These are phyloP conservation scores for Penicillium macrosclerotiorum DNA, from an alignment of 495 filamentous ascomycete species.

Conservation along the genomic window DNA sequence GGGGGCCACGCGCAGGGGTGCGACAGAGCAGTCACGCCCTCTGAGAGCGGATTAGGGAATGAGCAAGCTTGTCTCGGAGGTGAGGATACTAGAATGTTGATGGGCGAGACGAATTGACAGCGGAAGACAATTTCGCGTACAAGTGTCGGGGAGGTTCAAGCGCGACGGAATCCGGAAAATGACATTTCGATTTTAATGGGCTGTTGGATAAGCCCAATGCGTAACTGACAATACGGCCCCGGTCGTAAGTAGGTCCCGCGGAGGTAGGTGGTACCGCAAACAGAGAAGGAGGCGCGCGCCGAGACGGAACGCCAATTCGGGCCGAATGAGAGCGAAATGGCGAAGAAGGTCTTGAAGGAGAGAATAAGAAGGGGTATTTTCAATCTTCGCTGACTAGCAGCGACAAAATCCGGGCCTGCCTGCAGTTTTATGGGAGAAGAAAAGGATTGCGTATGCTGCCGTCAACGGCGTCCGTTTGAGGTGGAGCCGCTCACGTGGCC, in stretches of 20 bases:
- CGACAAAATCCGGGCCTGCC: background rate
- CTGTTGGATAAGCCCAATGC: conserved; percentile 5
- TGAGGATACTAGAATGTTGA: no score
- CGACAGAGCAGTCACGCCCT: conserved; percentile 2
- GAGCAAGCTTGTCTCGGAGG: no score
- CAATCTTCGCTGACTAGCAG: background rate
- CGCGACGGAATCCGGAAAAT: conserved; percentile 11
- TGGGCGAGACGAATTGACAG: no score
- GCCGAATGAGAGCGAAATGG: background rate
- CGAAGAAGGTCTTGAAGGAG: no score
- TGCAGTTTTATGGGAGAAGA: conserved; percentile 5
- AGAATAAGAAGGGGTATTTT: background rate
- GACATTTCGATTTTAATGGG: conserved; percentile 11
- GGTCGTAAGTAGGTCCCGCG: conserved; percentile 6
- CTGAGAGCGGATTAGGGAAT: background rate
- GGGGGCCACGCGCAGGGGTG: conserved; percentile 11
- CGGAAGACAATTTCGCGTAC: background rate
- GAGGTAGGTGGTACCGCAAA: conserved; percentile 15
- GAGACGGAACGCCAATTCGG: background rate
- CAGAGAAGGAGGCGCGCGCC: conserved; percentile 10
- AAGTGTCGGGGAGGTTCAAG: conserved; percentile 5
- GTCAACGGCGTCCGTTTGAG: conserved; percentile 3
- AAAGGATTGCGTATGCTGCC: conserved; percentile 16
- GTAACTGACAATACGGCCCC: conserved; percentile 16
- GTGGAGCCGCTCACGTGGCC: conserved; percentile 23